Percentiles rank a stretch among this genome's conserved stretches.
phyloP scores from a whole-genome alignment of 1,284 basidiomycete species.

The Waitea zeae region DNA sequence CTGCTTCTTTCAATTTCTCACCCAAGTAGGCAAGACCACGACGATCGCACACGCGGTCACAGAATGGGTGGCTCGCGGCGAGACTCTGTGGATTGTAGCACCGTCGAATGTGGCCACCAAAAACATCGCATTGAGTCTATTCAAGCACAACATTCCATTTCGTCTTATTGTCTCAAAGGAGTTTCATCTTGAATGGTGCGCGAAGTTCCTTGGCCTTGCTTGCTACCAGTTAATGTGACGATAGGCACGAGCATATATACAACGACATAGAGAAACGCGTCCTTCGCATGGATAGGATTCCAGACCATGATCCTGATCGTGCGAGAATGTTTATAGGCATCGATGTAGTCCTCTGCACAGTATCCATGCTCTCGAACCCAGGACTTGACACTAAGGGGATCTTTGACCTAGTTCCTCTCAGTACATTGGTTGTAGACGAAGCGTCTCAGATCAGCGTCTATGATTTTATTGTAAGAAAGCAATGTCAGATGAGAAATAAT shows the following conservation, averaged over 20 bases:
- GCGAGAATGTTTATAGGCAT: constrained; percentile 17
- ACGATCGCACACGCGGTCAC: constrained; percentile 13
- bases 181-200: constrained; percentile 28
- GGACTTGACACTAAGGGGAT: constrained; percentile 11
- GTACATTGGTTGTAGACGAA: constrained; percentile 23
- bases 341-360: constrained; percentile 49
- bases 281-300: constrained; percentile 20
- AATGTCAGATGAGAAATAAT: neutral
- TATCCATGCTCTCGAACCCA: constrained; percentile 46
- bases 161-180: constrained; percentile 29
- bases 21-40: constrained; percentile 15
- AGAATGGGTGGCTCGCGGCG: constrained; percentile 5
- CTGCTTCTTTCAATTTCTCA: too few species aligned
- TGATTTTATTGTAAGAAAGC: constrained; percentile 22
- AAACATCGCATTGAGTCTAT: constrained; percentile 24
- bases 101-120: constrained; percentile 27
- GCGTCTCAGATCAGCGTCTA: constrained; percentile 27
- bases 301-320: too few species aligned
- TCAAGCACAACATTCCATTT: constrained; percentile 19
- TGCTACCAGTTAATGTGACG: neutral
- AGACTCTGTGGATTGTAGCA: constrained; percentile 13
- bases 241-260: constrained; percentile 31
- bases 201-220: neutral
- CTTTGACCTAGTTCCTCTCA: constrained; percentile 13
- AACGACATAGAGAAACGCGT: constrained; percentile 14